Conservation (phyloP, 257 asterid species). For the Nyctanthes arbortristis region DNA sequence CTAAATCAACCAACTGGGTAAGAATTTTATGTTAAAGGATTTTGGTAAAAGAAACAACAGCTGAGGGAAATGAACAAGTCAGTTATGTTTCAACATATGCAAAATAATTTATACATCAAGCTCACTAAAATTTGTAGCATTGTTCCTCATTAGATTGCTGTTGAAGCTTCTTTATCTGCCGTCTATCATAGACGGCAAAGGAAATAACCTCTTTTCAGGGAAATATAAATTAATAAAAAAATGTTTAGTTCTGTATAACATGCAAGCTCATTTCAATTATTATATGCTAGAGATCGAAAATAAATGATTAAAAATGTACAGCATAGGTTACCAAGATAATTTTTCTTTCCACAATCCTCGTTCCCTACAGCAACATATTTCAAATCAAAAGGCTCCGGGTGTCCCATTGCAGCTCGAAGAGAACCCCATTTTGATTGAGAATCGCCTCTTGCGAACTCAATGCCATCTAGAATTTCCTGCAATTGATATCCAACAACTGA, state of each 20-base stretch:
- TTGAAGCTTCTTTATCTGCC: background rate
- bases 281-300: background rate
- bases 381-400: conserved; percentile 84
- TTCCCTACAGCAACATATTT: conserved; percentile 93
- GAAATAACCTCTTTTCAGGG: background rate
- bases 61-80: background rate
- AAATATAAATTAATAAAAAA: background rate
- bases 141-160: background rate
- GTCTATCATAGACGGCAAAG: background rate
- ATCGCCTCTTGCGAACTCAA: conserved; percentile 90
- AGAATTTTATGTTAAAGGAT: background rate
- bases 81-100: background rate
- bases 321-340: conserved; percentile 63
- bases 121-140: background rate
- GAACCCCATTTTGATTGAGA: conserved; percentile 88
- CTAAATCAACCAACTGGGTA: background rate
- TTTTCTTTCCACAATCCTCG: conserved; percentile 86
- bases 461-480: conserved; percentile 88
- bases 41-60: background rate
- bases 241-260: background rate
- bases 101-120: background rate
- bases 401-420: conserved; percentile 85
- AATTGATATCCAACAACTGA: conserved; percentile 13
- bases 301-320: conserved; percentile 1
- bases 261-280: background rate